Base-by-base conservation (phyloP, 129 eudicot genomes). In the Flaveria ramosissima region DNA sequence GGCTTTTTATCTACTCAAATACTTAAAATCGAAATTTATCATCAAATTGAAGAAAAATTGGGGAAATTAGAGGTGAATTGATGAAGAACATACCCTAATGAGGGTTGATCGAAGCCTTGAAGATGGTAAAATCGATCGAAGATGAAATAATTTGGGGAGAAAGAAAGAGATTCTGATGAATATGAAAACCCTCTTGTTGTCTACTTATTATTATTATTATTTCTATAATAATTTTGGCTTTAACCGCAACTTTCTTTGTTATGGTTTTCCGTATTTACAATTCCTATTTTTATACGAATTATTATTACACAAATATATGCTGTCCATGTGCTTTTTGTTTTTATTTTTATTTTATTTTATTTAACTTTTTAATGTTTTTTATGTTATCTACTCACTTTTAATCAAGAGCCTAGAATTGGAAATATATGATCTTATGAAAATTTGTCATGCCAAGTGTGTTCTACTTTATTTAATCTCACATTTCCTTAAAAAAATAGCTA, bases 241-340 rank as follows among this genome's bases (percentile, higher is more conserved):
- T 84, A 84, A 80, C 79, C 73, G 84, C 71, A 79, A 79, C 75
- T 64, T 79, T 75, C 66, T 50, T 79, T 80, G 30, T 80, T 73
- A 74, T 74, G 70, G 68, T 80, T 80, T 74, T 68, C 84, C 55
- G 48, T 74, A 74, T 72, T 65, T 74, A 80, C 64, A 68, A 43
- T 73, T 66, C 56, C 71, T 46, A 56, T 74, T 80, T 68, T 63
- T 64, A 72, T 79, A 72, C 19, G 67, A 60, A 16, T 45, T 6
- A 16, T 62, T 62, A 62, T 62, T 62, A 27, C 69, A 63, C 16
- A 63, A 30, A 30, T 63, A 36, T 63, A 63, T 63, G 21, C 45
- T 30, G 69, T 63, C 69, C 69, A 30, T 63, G 69, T 63, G 46
- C 69, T 63, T 63, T 63, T 70, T 39, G 13, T 68, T 78, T 70